Percentiles rank a stretch among this genome's conserved stretches.
Conservation (phyloP, 495 filamentous ascomycete species). For the Neurospora cerealis region DNA sequence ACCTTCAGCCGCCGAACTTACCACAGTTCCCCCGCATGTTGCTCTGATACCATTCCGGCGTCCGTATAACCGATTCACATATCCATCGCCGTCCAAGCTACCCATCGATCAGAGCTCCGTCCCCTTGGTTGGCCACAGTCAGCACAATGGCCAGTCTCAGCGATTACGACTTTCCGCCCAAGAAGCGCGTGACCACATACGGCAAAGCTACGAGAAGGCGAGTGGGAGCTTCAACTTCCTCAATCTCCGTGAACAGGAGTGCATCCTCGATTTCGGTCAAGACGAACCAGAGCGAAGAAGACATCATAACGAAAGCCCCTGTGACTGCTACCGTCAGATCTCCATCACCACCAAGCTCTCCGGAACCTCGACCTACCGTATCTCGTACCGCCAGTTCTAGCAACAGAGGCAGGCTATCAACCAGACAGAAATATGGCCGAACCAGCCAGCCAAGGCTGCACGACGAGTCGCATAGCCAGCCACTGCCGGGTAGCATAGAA, state of each 20-base stretch:
- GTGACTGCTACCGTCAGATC: conserved; percentile 1
- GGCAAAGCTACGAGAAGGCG: conserved; percentile 27
- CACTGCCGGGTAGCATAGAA: conserved; percentile 7
- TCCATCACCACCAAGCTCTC: conserved; percentile 8
- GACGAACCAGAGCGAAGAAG: not conserved
- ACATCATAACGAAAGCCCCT: not conserved
- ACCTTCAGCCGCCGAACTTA: not conserved
- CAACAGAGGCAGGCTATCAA: conserved; percentile 2
- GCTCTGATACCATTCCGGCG: not conserved
- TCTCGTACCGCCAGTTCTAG: conserved; percentile 1
- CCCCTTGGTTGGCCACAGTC: not conserved
- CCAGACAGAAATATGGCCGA: not conserved
- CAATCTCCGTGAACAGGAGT: not conserved
- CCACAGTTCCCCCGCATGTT: not conserved
- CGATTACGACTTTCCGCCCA: conserved; percentile 27
- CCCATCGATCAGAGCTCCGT: not conserved
- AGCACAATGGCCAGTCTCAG: conserved; percentile 21
- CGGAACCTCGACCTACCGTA: conserved; percentile 8
- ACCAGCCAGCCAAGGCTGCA: not conserved
- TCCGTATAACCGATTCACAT: not conserved
- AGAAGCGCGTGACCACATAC: conserved; percentile 29
- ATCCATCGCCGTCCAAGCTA: not conserved
- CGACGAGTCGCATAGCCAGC: conserved; percentile 18
- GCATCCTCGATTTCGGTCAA: not conserved
- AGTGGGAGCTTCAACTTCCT: conserved; percentile 12